These are phyloP conservation scores for Pseudocercospora fijiensis DNA, from an alignment of 2,329 filamentous ascomycete species.

Conservation along the genomic window DNA sequence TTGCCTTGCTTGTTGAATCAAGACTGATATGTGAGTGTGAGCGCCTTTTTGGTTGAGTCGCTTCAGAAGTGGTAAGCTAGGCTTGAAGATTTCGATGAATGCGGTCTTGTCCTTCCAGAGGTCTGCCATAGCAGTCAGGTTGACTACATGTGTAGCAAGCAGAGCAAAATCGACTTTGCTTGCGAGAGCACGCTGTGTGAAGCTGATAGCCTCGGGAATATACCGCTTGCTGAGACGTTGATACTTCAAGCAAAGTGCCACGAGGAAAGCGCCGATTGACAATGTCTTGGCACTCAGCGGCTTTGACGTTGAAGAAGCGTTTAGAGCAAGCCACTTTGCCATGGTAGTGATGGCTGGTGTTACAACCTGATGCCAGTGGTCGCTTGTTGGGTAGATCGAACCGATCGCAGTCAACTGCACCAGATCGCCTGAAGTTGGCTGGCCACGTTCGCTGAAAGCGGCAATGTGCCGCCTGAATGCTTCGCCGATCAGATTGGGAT, in stretches of 20 bases:
- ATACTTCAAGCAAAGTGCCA: conserved; percentile 76
- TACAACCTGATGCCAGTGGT: conserved; percentile 94
- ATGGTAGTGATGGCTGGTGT: conserved; percentile 89
- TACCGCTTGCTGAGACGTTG: conserved; percentile 81
- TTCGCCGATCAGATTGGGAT: conserved; percentile 72
- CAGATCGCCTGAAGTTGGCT: conserved; percentile 67
- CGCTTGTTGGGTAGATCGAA: conserved; percentile 87
- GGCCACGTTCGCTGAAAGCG: conserved; percentile 54
- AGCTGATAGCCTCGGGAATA: conserved; percentile 84
- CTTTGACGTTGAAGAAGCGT: conserved; percentile 56
- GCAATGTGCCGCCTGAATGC: conserved; percentile 74
- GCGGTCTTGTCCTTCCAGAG: conserved; percentile 72
- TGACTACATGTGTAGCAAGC: conserved; percentile 57
- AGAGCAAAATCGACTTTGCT: conserved; percentile 36
- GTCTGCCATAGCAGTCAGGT: conserved; percentile 67
- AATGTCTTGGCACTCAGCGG: conserved; percentile 67
- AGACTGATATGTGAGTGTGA: conserved; percentile 61
- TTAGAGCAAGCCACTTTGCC: conserved; percentile 77
- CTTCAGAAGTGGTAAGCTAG: conserved; percentile 43
- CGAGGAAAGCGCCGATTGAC: conserved; percentile 73
- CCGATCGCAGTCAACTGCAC: conserved; percentile 79
- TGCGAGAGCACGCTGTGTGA: conserved; percentile 68
- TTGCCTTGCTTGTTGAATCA: conserved; percentile 62
- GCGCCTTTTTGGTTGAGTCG: conserved; percentile 44
- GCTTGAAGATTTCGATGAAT: conserved; percentile 76